Conservation (phyloP, 75 land plant genomes). For the Pinus albicaulis region DNA sequence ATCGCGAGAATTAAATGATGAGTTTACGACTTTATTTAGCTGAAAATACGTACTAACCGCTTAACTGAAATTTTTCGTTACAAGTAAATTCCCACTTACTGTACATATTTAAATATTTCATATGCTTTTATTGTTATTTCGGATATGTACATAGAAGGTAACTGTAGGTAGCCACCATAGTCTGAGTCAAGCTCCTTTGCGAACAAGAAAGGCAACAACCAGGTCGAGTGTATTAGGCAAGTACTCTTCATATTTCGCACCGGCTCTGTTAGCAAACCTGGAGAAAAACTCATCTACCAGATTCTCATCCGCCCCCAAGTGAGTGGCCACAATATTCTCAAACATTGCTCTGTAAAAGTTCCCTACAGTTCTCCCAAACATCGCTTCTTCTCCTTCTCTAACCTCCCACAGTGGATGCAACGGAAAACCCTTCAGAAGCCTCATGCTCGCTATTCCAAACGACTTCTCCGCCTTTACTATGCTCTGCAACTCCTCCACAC, state of each 20-base stretch:
- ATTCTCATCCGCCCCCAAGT: not conserved
- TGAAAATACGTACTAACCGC: no score
- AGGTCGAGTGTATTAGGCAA: not conserved
- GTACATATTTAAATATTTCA: no score
- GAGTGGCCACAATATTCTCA: not conserved
- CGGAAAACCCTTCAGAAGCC: not conserved
- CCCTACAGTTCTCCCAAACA: not conserved
- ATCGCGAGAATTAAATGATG: no score
- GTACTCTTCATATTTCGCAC: not conserved
- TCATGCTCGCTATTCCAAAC: slow-evolving; percentile 27
- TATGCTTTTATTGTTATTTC: no score
- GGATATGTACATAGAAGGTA: no score
- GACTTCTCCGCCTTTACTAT: slow-evolving; percentile 39
- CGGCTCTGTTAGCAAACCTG: not conserved
- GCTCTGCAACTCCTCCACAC: slow-evolving; percentile 33
- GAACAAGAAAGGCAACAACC: not conserved
- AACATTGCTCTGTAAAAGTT: not conserved
- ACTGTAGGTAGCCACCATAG: no score
- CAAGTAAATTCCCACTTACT: no score
- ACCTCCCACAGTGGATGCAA: not conserved
- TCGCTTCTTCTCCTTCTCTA: not conserved
- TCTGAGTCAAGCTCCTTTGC: not conserved
- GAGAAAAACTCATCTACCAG: not conserved
- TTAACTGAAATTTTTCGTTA: no score
- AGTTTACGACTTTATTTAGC: no score